Evolutionary conservation across 768 basidiomycete genomes (phyloP).

Genomic region (Hemileccinum impolitum): DNA sequence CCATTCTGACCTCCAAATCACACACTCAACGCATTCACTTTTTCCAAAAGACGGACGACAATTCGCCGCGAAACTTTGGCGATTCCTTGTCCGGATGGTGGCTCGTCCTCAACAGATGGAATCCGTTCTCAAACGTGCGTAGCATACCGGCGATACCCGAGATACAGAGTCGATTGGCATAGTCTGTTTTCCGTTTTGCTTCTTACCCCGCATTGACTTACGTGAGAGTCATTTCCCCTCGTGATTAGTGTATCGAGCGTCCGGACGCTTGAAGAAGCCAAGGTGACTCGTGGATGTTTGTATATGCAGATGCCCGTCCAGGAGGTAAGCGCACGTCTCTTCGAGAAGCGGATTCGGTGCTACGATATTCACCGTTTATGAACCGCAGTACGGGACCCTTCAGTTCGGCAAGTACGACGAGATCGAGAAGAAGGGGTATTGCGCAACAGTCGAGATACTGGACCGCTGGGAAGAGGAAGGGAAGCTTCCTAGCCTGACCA

Average conservation of each 20-base stretch:
- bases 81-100: constrained; percentile 97
- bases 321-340: constrained; percentile 47
- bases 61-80: constrained; percentile 90
- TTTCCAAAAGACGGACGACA: constrained; percentile 83
- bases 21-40: background rate
- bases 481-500: constrained; percentile 68
- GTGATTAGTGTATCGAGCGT: constrained; percentile 84
- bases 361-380: constrained; percentile 1
- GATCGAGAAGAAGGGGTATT: constrained; percentile 78
- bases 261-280: constrained; percentile 93
- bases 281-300: constrained; percentile 79
- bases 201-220: background rate
- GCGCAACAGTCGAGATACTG: constrained; percentile 66
- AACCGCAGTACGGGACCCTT: constrained; percentile 79
- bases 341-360: background rate
- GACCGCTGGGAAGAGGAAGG: constrained; percentile 82
- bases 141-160: constrained; percentile 87
- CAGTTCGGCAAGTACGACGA: constrained; percentile 90
- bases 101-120: constrained; percentile 90
- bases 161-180: constrained; percentile 91
- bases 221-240: background rate
- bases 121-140: constrained; percentile 78
- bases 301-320: constrained; percentile 97
- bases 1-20: background rate
- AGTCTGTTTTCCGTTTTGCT: constrained; percentile 55